These are phyloP conservation scores for Stephania japonica DNA, from an alignment of 164 flowering plant species.

Conservation along the genomic window DNA sequence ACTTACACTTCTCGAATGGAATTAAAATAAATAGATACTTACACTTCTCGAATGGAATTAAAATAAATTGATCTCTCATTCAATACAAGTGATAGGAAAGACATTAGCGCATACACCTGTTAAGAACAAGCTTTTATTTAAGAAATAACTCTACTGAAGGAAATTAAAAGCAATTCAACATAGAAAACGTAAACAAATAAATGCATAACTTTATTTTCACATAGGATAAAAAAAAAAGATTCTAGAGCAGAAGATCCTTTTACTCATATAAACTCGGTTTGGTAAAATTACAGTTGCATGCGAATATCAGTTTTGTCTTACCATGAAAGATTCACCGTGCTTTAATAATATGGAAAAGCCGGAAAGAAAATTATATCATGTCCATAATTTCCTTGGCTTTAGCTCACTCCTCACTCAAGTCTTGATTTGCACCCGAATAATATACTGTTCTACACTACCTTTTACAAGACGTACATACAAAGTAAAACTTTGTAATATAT, in stretches of 20 bases:
- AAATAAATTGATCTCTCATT: slow-evolving; percentile 72
- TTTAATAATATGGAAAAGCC: neutral
- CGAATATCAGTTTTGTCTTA: neutral
- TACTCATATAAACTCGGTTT: neutral
- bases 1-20: slow-evolving; percentile 93
- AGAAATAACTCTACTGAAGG: neutral
- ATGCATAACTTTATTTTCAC: neutral
- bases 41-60: slow-evolving; percentile 90
- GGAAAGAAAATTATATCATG: neutral
- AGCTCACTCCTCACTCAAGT: neutral
- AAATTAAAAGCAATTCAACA: neutral
- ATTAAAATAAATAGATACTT: slow-evolving; percentile 50
- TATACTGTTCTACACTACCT: neutral
- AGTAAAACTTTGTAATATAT: neutral
- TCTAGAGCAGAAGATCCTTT: neutral
- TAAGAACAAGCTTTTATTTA: slow-evolving; percentile 12
- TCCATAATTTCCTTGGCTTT: neutral
- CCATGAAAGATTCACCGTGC: neutral
- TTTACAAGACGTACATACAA: neutral
- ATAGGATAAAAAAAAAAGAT: neutral
- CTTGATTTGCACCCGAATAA: neutral
- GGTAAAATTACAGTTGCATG: neutral
- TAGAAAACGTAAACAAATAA: neutral
- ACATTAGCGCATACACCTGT: slow-evolving; percentile 87
- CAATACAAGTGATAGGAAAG: slow-evolving; percentile 69